Evolutionary conservation across 345 rosid genomes (phyloP), one percentile per base, ranked within the genome.

Genomic region (Gossypium stocksii): DNA sequence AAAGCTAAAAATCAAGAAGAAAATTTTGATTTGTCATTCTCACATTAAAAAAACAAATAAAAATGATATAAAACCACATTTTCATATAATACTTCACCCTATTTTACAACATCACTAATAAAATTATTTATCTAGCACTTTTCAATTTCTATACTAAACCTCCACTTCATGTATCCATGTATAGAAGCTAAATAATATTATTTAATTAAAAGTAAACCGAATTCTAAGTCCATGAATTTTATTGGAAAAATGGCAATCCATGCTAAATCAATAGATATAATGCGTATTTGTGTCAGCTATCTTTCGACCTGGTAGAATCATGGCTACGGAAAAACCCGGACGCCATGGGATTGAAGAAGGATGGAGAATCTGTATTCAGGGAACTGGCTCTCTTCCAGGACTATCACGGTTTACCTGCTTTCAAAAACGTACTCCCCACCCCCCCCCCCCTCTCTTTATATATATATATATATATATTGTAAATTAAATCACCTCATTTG

Each of bases 381-480:
- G 87, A 88, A 52, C 81, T 89, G 7, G 98, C 97, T 66, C 89
- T 92, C 19, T 94, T 94, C 80, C 97, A 94, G 83, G 98, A 94
- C 79, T 94, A 94, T 77, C 90, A 87, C 46, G 98, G 98, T 64
- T 82, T 88, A 17, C 91, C 97, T 2, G 84, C 85, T 48, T 87
- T 92, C 70, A 92, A 94, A 72, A 84, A 86, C 59, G 97, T 92
- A 84, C 77, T 1, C 76, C 78, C 57, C 43, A 1, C 9, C 3
- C 14, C 12, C 7, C 7, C 5, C 5, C 6, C 5, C 6, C 25
- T 23, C 10, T 54, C 25, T 56, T 0, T 8, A 9, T 7, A 9
- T 56, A 9, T 19, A 56, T 7, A 9, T 56, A 9, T 19, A 56
- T 20, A 19, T 19, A 19, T 8, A 19, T 56, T 2, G 23, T 53